phyloP scores from a whole-genome alignment of 345 rosid genomes.

The Lepidium africanum region DNA sequence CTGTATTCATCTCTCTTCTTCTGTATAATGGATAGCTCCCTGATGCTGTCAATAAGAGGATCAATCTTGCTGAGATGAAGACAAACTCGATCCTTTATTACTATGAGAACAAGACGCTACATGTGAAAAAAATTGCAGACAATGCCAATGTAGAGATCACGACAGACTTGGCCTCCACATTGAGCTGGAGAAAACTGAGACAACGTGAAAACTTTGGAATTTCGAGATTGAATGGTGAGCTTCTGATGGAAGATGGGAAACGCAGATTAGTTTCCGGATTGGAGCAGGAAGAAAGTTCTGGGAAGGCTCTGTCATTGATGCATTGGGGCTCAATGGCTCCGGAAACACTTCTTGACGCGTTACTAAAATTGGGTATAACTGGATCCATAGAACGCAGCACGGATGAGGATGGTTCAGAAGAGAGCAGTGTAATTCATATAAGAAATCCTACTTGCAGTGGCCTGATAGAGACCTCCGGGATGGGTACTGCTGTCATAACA shows the following conservation, averaged over 20 bases:
- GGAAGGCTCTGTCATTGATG: conserved; percentile 24
- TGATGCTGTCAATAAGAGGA: conserved; percentile 36
- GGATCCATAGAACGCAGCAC: conserved; percentile 34
- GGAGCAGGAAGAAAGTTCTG: conserved; percentile 20
- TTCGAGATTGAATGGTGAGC: conserved; percentile 58
- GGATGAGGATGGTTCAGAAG: conserved; percentile 26
- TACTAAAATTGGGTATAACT: conserved; percentile 45
- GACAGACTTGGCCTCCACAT: conserved; percentile 41
- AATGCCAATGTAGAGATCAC: conserved; percentile 40
- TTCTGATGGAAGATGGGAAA: conserved; percentile 43
- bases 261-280: conserved; percentile 32
- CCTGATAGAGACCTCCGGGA: conserved; percentile 34
- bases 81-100: conserved; percentile 29
- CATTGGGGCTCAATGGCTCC: conserved; percentile 50
- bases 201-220: conserved; percentile 28
- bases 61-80: conserved; percentile 24
- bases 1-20: not conserved
- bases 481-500: conserved; percentile 37
- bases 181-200: conserved; percentile 42
- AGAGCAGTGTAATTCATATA: conserved; percentile 22
- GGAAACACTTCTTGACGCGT: conserved; percentile 34
- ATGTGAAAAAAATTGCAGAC: conserved; percentile 31
- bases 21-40: conserved; percentile 44
- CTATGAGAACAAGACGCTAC: conserved; percentile 43
- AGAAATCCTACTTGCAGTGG: conserved; percentile 47